These are phyloP conservation scores for Hymenoscyphus infarciens DNA, from an alignment of 2,329 filamentous ascomycete species.

Conservation along the genomic window DNA sequence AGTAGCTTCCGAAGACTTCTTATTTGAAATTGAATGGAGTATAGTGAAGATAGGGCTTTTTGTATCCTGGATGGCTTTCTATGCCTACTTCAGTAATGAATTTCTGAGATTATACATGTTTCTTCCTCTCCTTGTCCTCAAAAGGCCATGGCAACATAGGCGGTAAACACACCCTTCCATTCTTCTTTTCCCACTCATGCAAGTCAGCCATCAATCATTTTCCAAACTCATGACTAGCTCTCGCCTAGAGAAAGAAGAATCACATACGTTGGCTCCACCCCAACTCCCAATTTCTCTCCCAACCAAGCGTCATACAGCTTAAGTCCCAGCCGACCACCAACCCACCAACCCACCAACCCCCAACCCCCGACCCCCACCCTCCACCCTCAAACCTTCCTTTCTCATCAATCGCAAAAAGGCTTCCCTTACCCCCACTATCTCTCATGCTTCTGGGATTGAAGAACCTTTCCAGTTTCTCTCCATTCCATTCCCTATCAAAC, in stretches of 20 bases:
- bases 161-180: conserved; percentile 9
- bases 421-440: neutral
- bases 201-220: neutral
- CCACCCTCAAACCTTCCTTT: neutral
- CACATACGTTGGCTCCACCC: neutral
- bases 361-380: neutral
- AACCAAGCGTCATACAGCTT: conserved; percentile 1
- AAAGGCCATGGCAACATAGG: neutral
- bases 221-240: conserved; percentile 40
- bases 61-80: no score
- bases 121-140: neutral
- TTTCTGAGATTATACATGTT: no score
- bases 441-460: neutral
- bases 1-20: no score
- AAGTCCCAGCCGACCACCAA: neutral
- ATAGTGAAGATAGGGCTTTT: no score
- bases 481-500: conserved; percentile 70
- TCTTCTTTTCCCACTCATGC: conserved; percentile 7
- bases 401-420: neutral
- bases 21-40: no score
- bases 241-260: neutral
- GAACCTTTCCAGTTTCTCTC: conserved; percentile 51
- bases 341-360: neutral
- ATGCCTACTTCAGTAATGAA: no score
- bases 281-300: neutral